Percentiles rank a stretch among this genome's conserved stretches.
phyloP scores from a whole-genome alignment of 768 basidiomycete species.

The Pulveroboletus frians region DNA sequence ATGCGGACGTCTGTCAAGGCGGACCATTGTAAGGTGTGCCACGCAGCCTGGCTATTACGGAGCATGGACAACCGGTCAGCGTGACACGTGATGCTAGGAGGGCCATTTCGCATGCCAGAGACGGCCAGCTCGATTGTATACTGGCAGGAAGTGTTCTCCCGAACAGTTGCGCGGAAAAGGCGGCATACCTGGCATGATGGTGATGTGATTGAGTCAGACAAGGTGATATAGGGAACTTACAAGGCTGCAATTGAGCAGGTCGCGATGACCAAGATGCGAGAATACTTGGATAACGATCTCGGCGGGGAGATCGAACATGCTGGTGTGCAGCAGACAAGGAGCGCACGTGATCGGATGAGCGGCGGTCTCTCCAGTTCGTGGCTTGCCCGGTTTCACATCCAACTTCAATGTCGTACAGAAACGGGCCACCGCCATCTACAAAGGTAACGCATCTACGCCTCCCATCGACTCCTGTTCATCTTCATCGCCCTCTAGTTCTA shows the following conservation, averaged over 20 bases:
- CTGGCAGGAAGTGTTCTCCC: slow-evolving; percentile 32
- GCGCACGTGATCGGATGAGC: slow-evolving; percentile 18
- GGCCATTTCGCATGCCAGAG: slow-evolving; percentile 39
- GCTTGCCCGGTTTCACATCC: slow-evolving; percentile 5
- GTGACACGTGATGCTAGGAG: slow-evolving; percentile 22
- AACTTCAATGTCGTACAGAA: slow-evolving; percentile 26
- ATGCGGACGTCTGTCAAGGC: slow-evolving; percentile 34
- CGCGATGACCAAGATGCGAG: slow-evolving; percentile 15
- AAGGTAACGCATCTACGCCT: slow-evolving; percentile 23
- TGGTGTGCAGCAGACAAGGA: not conserved
- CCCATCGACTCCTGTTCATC: not conserved
- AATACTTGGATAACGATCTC: slow-evolving; percentile 26
- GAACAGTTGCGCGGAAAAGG: slow-evolving; percentile 26
- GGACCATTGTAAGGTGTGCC: slow-evolving; percentile 38
- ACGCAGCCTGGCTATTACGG: slow-evolving; percentile 34
- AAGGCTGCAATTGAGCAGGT: slow-evolving; percentile 27
- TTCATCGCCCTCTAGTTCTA: slow-evolving; percentile 44
- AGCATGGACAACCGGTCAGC: slow-evolving; percentile 37
- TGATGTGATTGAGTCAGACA: not conserved
- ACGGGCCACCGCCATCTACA: slow-evolving; percentile 24
- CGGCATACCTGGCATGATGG: slow-evolving; percentile 30
- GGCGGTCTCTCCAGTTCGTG: not conserved
- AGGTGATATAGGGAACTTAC: slow-evolving; percentile 9
- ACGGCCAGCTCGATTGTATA: slow-evolving; percentile 43
- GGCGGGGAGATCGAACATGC: slow-evolving; percentile 15